These are phyloP conservation scores for Trapa bicornis DNA, from an alignment of 345 rosid genomes.

Conservation along the genomic window DNA sequence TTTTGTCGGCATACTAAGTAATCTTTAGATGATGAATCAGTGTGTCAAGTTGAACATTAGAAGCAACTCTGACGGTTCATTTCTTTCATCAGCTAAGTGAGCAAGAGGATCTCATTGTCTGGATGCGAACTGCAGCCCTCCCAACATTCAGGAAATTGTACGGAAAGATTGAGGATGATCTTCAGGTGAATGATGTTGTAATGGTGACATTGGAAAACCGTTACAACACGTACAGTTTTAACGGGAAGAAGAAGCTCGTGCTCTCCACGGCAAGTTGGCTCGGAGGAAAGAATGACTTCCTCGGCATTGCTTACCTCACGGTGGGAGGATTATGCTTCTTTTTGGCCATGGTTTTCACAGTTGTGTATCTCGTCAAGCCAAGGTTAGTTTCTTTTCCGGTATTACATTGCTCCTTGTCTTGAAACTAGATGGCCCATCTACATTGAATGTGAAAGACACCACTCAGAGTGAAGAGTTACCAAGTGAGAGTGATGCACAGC, in stretches of 20 bases:
- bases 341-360: slow-evolving; percentile 69
- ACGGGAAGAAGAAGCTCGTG: slow-evolving; percentile 91
- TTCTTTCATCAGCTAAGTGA: slow-evolving; percentile 48
- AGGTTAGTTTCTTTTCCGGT: slow-evolving; percentile 35
- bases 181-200: slow-evolving; percentile 38
- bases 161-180: slow-evolving; percentile 86
- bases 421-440: no score
- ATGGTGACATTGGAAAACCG: slow-evolving; percentile 39
- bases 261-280: slow-evolving; percentile 97
- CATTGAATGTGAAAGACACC: no score
- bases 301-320: slow-evolving; percentile 89
- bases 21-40: background rate
- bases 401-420: background rate
- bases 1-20: no score
- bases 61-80: no score
- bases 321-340: slow-evolving; percentile 87
- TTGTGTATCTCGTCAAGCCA: slow-evolving; percentile 79
- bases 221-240: slow-evolving; percentile 90
- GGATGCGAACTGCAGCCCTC: slow-evolving; percentile 99
- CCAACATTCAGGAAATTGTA: slow-evolving; percentile 95
- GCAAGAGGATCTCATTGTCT: slow-evolving; percentile 91
- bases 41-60: no score
- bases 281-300: slow-evolving; percentile 94
- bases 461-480: background rate
- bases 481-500: no score